phyloP scores from a whole-genome alignment of 805 yeast species.

The Starmerella kuoi region DNA sequence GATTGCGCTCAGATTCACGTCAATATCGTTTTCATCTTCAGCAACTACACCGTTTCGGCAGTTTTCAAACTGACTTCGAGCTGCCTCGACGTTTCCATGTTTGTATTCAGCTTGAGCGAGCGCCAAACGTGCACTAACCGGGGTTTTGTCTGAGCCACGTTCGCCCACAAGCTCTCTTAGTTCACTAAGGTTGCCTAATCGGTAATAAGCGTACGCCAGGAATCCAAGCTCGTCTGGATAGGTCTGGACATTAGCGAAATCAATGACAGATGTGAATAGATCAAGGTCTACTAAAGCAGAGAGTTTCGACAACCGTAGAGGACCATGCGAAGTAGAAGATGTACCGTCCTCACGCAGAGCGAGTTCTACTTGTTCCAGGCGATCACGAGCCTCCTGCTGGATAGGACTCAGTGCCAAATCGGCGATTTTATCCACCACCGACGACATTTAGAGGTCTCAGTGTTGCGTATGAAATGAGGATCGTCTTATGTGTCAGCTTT shows the following conservation, averaged over 20 bases:
- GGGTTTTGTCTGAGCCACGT: conserved; percentile 12
- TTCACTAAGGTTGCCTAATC: conserved; percentile 36
- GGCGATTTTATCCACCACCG: conserved; percentile 18
- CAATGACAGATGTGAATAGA: conserved; percentile 39
- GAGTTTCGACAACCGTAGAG: conserved; percentile 34
- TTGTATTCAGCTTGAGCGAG: conserved; percentile 45
- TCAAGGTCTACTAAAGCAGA: conserved; percentile 52
- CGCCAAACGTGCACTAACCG: conserved; percentile 33
- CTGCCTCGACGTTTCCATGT: conserved; percentile 34
- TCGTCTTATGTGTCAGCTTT: no score
- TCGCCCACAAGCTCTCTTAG: conserved; percentile 20
- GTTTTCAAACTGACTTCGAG: conserved; percentile 30
- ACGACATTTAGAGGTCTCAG: conserved; percentile 2
- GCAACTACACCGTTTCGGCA: conserved; percentile 30
- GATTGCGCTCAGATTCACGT: conserved; percentile 52
- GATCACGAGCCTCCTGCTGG: conserved; percentile 28
- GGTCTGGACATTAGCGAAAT: conserved; percentile 22
- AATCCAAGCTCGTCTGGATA: conserved; percentile 29
- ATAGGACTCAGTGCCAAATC: conserved; percentile 12
- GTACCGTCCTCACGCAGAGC: conserved; percentile 24
- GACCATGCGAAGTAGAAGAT: conserved; percentile 21
- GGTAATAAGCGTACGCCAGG: conserved; percentile 48
- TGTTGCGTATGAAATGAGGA: no score
- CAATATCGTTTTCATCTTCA: conserved; percentile 41
- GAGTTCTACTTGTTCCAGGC: conserved; percentile 26